These are phyloP conservation scores for Hylodesmum podocarpum DNA, from an alignment of 306 rosid genomes.

Conservation along the genomic window DNA sequence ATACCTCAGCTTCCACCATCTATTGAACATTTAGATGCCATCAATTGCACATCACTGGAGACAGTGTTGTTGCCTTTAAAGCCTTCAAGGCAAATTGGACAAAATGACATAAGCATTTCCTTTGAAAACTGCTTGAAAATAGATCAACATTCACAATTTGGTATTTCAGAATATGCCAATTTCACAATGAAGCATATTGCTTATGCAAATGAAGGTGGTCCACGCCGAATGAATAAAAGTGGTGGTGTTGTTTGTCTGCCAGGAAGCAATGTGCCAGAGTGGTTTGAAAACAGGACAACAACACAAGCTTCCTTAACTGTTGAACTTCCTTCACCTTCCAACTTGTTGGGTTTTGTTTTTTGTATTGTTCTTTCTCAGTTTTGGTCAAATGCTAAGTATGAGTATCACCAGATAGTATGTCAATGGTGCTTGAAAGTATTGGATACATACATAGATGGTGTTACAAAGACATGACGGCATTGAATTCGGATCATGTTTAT, in stretches of 20 bases:
- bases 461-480: neutral
- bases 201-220: neutral
- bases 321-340: neutral
- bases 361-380: conserved; percentile 14
- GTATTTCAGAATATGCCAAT: neutral
- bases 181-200: neutral
- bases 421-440: neutral
- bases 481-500: conserved; percentile 25
- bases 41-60: neutral
- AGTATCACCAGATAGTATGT: neutral
- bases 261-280: conserved; percentile 16
- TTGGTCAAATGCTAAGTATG: neutral
- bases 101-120: neutral
- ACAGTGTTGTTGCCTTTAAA: neutral
- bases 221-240: neutral
- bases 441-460: neutral
- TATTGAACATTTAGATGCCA: neutral
- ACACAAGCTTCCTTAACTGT: neutral
- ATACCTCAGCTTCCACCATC: conserved; percentile 11
- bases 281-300: neutral
- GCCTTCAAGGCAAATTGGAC: neutral
- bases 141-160: neutral
- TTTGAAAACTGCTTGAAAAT: conserved; percentile 14
- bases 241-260: conserved; percentile 17
- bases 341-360: conserved; percentile 13